Evolutionary conservation across 2,329 filamentous ascomycete species (phyloP).

Genomic region (Penicillium sp.): DNA sequence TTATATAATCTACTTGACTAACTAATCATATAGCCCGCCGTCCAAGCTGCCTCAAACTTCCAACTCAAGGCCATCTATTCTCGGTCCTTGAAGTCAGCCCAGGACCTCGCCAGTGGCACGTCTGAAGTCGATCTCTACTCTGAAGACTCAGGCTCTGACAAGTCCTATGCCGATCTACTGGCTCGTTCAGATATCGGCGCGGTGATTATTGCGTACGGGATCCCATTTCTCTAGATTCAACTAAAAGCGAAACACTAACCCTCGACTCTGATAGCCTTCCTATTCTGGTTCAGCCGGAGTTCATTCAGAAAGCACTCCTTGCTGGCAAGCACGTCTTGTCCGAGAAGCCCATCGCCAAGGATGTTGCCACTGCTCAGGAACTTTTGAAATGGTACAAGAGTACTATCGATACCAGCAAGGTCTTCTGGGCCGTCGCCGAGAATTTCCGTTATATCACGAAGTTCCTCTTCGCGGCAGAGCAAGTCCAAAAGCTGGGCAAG

Average conservation of each 20-base stretch:
- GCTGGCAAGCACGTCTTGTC: conserved; percentile 58
- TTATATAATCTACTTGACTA: not conserved
- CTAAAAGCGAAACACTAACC: not conserved
- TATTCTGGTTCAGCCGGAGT: conserved; percentile 53
- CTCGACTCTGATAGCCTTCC: conserved; percentile 46
- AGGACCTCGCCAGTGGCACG: conserved; percentile 37
- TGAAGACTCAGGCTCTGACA: conserved; percentile 51
- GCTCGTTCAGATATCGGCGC: conserved; percentile 50
- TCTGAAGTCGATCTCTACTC: conserved; percentile 54
- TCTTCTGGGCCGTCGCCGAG: conserved; percentile 55
- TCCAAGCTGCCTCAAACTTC: conserved; percentile 48
- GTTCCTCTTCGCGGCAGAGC: conserved; percentile 48
- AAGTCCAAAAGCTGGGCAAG: conserved; percentile 49
- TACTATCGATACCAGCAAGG: conserved; percentile 41
- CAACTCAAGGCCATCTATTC: conserved; percentile 59
- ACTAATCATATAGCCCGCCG: conserved; percentile 47
- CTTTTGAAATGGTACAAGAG: conserved; percentile 53
- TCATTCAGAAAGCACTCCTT: conserved; percentile 50
- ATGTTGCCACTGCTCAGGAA: conserved; percentile 52
- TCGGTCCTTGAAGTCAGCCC: conserved; percentile 56
- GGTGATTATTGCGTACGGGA: conserved; percentile 52
- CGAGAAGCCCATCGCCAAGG: conserved; percentile 59
- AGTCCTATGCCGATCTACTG: conserved; percentile 49
- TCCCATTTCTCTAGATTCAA: not conserved
- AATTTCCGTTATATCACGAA: conserved; percentile 57